Base-by-base conservation (phyloP, 495 filamentous ascomycete genomes). In the Aspergillus bridgeri region DNA sequence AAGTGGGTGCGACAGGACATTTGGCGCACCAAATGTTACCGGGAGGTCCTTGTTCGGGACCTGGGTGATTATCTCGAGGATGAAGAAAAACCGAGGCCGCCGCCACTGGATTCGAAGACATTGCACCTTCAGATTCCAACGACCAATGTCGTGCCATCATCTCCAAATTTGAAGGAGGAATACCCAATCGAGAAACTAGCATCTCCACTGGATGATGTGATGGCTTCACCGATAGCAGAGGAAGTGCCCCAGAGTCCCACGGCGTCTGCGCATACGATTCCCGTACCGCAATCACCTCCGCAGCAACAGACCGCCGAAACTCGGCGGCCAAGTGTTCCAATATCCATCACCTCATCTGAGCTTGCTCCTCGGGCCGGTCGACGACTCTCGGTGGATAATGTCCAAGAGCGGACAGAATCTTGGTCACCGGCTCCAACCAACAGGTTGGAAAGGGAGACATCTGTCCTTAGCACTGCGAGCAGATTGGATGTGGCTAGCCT, bases 1-100 rank as follows among this genome's bases (percentile, higher is more conserved):
- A 93, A 95, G 67, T 97, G 92, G 93, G 84, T 87, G 19, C 80
- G 94, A 57, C 91, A 92, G 69, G 92, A 96, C 59, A 93, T 96
- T 13, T 97, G 91, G 91, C 90, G 87, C 23, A 81, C 92, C 57
- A 92, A 83, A 67, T 97, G 92, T 59, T 91, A 98, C 70, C 87
- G 87, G 51, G 92, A 96, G 65, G 89, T 99, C 54, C 80, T 98
- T 13, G 77, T 83, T 1, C 75, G 91, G 71, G 94, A 97, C 66
- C 75, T 98, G 42, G 88, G 91, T 56, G 90, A 96, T 55, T 91
- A 96, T 20, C 63, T 65, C 6, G 63, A 60, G 15, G 55, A 64
- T 19, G 51, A 59, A 27, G 51, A 59, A 27, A 54, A 63, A 18
- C 33, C 33, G 33, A 38, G 33, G 9, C 33, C 33, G 6, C 33